phyloP scores from a whole-genome alignment of 1,284 basidiomycete genomes.

The Leccinum griseonigrum region DNA sequence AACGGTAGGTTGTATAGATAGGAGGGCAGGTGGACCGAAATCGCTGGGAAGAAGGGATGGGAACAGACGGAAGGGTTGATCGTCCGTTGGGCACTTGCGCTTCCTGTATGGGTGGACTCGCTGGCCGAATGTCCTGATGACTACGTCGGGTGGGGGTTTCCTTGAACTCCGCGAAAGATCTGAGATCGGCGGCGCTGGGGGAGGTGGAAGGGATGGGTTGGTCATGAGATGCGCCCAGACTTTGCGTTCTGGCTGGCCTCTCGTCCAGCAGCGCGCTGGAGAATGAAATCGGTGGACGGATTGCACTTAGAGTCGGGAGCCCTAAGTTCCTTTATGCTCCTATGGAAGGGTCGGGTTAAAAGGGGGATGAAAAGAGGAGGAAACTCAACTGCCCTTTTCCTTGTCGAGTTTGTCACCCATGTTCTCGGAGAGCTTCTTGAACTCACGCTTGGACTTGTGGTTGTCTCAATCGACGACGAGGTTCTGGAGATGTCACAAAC shows the following conservation, averaged over 20 bases:
- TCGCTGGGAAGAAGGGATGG: slow-evolving; percentile 66
- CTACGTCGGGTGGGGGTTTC: slow-evolving; percentile 43
- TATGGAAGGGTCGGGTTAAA: slow-evolving; percentile 25
- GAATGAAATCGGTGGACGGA: slow-evolving; percentile 70
- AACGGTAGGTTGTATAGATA: slow-evolving; percentile 61
- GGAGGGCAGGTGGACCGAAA: slow-evolving; percentile 72
- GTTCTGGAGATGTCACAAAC: slow-evolving; percentile 84
- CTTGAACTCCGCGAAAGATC: slow-evolving; percentile 65
- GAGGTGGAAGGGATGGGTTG: slow-evolving; percentile 49
- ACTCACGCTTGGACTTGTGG: slow-evolving; percentile 80
- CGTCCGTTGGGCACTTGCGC: slow-evolving; percentile 32
- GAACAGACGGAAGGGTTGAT: slow-evolving; percentile 48
- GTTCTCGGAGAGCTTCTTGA: slow-evolving; percentile 77
- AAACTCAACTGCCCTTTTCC: slow-evolving; percentile 78
- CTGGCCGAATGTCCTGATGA: slow-evolving; percentile 37
- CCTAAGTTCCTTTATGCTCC: slow-evolving; percentile 76
- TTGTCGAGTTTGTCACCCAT: slow-evolving; percentile 88
- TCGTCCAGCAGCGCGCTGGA: slow-evolving; percentile 73
- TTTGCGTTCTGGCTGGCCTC: slow-evolving; percentile 64
- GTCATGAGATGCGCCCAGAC: slow-evolving; percentile 43
- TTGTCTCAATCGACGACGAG: slow-evolving; percentile 86
- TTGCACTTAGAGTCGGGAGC: slow-evolving; percentile 76
- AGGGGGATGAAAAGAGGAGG: background rate
- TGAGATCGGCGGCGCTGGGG: slow-evolving; percentile 50
- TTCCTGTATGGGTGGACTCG: slow-evolving; percentile 22